A percentile compares a stretch with the other conserved stretches of the same genome.
These are phyloP conservation scores for Fusarium sp. DNA, from an alignment of 2,329 filamentous ascomycete genomes.

Conservation along the genomic window DNA sequence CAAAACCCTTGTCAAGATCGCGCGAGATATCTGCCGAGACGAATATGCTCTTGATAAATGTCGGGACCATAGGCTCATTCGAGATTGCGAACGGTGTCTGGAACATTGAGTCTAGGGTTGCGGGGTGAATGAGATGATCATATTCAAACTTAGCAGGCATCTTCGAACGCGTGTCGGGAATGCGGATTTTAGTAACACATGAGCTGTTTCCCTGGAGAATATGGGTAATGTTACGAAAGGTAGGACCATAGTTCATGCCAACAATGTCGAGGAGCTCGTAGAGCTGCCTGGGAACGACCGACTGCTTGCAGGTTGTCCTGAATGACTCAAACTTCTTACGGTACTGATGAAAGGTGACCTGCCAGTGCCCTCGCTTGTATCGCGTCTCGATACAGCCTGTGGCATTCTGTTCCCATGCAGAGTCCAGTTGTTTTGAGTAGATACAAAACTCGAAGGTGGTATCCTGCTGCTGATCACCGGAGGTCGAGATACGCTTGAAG, in stretches of 20 bases:
- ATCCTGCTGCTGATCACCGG: background rate
- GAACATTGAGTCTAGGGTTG: conserved; percentile 67
- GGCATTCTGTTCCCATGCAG: conserved; percentile 58
- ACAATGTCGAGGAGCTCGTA: conserved; percentile 63
- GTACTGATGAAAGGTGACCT: conserved; percentile 35
- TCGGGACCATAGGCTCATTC: conserved; percentile 61
- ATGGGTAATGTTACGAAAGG: conserved; percentile 61
- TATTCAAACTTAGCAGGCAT: conserved; percentile 67
- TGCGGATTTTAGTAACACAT: conserved; percentile 53
- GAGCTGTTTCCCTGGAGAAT: conserved; percentile 47
- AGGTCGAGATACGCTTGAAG: conserved; percentile 48
- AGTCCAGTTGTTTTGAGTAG: conserved; percentile 57
- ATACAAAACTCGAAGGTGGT: conserved; percentile 55
- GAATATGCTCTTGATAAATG: conserved; percentile 58
- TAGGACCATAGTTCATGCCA: conserved; percentile 63
- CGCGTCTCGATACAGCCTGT: conserved; percentile 49
- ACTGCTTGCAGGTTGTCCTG: conserved; percentile 47
- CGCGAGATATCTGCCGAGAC: conserved; percentile 55
- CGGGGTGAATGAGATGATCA: conserved; percentile 66
- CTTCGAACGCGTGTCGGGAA: conserved; percentile 61
- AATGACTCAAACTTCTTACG: conserved; percentile 40
- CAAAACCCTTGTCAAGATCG: conserved; percentile 50
- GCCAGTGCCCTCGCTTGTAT: conserved; percentile 38
- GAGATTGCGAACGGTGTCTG: conserved; percentile 62
- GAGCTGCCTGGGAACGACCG: conserved; percentile 56